A percentile compares a stretch with the other conserved stretches of the same genome.
Conservation (phyloP, 495 filamentous ascomycete genomes). For the Emericellopsis terricola region DNA sequence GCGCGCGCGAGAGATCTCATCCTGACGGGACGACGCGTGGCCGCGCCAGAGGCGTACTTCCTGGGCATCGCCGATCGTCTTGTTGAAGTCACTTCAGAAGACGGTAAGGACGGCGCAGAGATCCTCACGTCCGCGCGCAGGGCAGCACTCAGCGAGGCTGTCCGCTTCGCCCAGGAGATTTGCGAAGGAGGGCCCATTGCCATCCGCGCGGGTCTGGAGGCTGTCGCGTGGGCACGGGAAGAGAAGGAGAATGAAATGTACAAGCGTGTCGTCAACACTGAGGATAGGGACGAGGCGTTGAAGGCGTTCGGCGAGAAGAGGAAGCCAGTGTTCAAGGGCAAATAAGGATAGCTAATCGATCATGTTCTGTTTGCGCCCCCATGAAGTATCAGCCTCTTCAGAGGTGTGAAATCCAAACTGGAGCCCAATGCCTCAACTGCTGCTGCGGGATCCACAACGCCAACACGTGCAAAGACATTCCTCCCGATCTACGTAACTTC, state of each 20-base stretch:
- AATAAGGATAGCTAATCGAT: conserved; percentile 18
- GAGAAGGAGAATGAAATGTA: conserved; percentile 63
- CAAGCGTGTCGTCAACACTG: conserved; percentile 56
- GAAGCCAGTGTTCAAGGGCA: conserved; percentile 64
- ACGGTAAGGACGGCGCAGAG: conserved; percentile 15
- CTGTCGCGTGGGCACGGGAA: conserved; percentile 48
- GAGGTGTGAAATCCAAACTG: too few species aligned
- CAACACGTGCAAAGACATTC: too few species aligned
- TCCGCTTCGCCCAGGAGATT: conserved; percentile 63
- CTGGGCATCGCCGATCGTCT: conserved; percentile 71
- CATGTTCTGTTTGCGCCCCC: too few species aligned
- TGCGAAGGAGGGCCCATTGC: conserved; percentile 77
- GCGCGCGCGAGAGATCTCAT: conserved; percentile 65
- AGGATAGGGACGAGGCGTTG: conserved; percentile 77
- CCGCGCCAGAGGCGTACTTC: conserved; percentile 63
- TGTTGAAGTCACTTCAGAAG: conserved; percentile 49
- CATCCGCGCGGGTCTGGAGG: conserved; percentile 50
- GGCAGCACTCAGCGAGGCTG: conserved; percentile 50
- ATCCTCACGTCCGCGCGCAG: conserved; percentile 31
- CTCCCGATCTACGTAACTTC: too few species aligned
- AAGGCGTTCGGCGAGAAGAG: conserved; percentile 81
- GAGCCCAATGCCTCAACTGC: too few species aligned
- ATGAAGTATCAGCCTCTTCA: too few species aligned
- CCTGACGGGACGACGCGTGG: conserved; percentile 65
- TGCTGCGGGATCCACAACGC: too few species aligned